Evolutionary conservation across 2,329 filamentous ascomycete genomes (phyloP), one percentile per base, ranked within the genome.

Genomic region (Orbilia blumenaviensis): DNA sequence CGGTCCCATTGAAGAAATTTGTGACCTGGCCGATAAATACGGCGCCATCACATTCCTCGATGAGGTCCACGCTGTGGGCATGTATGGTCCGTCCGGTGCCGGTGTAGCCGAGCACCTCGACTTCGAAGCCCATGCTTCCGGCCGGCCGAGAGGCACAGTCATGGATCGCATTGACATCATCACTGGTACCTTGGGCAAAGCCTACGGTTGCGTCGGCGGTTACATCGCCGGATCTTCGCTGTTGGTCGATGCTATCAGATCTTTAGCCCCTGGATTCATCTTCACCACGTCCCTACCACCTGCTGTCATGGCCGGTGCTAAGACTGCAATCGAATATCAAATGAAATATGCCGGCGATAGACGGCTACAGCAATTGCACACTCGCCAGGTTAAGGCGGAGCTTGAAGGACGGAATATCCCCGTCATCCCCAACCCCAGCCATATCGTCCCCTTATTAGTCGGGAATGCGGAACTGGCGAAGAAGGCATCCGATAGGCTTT

Each of bases 151-250:
- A 78, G 94, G 94, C 78, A 97, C 93, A 23, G 86, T 98, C 81
- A 94, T 96, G 92, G 94, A 99, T 82, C 92, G 95, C 78, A 88
- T 98, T 77, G 95, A 99, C 82, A 99, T 99, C 82, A 97, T 99
- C 82, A 98, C 95, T 16, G 95, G 93, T 74, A 99, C 95, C 6
- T 88, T 99, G 44, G 95, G 95, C 81, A 99, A 99, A 85, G 95
- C 95, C 0, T 99, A 98, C 82, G 95, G 95, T 79, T 97, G 94
- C 81, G 95, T 99, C 42, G 95, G 95, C 80, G 95, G 95, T 74
- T 99, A 99, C 85, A 98, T 99, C 82, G 95, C 95, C 36, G 95
- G 92, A 62, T 96, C 91, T 76, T 85, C 89, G 63, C 91, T 91
- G 82, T 87, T 99, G 80, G 91, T 99, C 34, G 95, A 99, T 83